Percentiles rank a stretch among this genome's conserved stretches.
These are phyloP conservation scores for Fomitopsis palustris DNA, from an alignment of 1,284 basidiomycete genomes.

Conservation along the genomic window DNA sequence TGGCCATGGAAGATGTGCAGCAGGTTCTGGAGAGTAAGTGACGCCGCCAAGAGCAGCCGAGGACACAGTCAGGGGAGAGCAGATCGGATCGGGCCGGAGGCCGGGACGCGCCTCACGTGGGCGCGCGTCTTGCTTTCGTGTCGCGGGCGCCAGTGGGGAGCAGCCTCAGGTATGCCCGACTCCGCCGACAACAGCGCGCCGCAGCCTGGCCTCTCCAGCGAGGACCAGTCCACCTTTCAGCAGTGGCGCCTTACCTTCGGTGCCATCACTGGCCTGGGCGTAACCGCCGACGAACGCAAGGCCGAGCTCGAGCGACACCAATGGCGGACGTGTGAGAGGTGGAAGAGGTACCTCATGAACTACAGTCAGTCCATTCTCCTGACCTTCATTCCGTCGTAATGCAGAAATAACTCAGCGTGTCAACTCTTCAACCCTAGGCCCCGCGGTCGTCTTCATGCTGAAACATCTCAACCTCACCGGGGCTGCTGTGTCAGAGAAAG, in stretches of 20 bases:
- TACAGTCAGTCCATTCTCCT: conserved; percentile 39
- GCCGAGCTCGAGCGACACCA: conserved; percentile 41
- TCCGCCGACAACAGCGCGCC: conserved; percentile 8
- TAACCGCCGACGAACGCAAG: conserved; percentile 46
- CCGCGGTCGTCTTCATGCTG: conserved; percentile 83
- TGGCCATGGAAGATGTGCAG: too few species aligned
- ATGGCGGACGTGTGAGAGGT: conserved; percentile 50
- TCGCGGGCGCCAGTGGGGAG: background rate
- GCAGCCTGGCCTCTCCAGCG: conserved; percentile 5
- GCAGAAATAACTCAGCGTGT: conserved; percentile 2
- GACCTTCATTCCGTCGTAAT: conserved; percentile 5
- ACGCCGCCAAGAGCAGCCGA: background rate
- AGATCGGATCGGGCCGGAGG: background rate
- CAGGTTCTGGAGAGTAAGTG: background rate
- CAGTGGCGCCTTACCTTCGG: conserved; percentile 53
- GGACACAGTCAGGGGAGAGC: background rate
- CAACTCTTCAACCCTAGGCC: conserved; percentile 48
- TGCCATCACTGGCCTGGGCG: conserved; percentile 54
- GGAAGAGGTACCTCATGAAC: conserved; percentile 52
- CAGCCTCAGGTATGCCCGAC: conserved; percentile 3
- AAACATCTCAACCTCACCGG: conserved; percentile 80
- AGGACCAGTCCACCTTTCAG: conserved; percentile 36
- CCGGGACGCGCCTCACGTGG: background rate
- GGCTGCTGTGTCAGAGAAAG: conserved; percentile 59
- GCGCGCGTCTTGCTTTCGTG: background rate